A percentile compares a stretch with the other conserved stretches of the same genome.
These are phyloP conservation scores for Tuber borchii DNA, from an alignment of 495 filamentous ascomycete genomes.

Conservation along the genomic window DNA sequence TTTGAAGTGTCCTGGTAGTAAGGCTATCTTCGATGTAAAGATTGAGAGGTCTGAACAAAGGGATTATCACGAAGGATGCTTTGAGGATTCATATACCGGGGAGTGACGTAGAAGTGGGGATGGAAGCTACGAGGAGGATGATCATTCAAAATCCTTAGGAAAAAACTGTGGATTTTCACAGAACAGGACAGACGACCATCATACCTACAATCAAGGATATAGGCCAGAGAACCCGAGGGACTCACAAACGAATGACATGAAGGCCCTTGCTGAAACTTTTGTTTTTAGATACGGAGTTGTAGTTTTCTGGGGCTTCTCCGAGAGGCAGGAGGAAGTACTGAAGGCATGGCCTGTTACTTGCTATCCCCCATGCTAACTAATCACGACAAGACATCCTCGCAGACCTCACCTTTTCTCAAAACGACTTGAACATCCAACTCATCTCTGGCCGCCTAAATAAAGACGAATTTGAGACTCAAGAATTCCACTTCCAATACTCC, in stretches of 20 bases:
- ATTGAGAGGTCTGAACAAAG: conserved; percentile 88
- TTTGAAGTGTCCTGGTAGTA: conserved; percentile 85
- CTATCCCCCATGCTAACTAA: conserved; percentile 3
- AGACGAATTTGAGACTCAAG: conserved; percentile 92
- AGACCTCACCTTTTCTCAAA: conserved; percentile 83
- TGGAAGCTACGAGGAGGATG: conserved; percentile 40
- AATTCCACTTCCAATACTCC: conserved; percentile 98
- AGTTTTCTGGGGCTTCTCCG: conserved; percentile 98
- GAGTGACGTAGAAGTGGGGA: conserved; percentile 41
- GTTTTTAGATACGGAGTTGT: conserved; percentile 96
- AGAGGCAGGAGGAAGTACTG: conserved; percentile 73
- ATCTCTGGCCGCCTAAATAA: conserved; percentile 46
- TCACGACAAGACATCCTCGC: conserved; percentile 67
- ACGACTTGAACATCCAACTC: conserved; percentile 42
- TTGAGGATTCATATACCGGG: conserved; percentile 50
- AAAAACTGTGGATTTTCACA: conserved; percentile 17
- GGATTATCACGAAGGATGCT: conserved; percentile 85
- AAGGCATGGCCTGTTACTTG: not conserved
- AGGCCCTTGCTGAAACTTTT: conserved; percentile 87
- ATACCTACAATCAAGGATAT: conserved; percentile 16
- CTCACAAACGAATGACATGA: conserved; percentile 39
- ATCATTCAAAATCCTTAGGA: conserved; percentile 21
- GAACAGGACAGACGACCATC: conserved; percentile 19
- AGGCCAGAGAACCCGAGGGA: conserved; percentile 39
- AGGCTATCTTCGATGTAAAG: conserved; percentile 86